These are phyloP conservation scores for Bidens hawaiensis DNA, from an alignment of 140 eudicot genomes.

Conservation along the genomic window DNA sequence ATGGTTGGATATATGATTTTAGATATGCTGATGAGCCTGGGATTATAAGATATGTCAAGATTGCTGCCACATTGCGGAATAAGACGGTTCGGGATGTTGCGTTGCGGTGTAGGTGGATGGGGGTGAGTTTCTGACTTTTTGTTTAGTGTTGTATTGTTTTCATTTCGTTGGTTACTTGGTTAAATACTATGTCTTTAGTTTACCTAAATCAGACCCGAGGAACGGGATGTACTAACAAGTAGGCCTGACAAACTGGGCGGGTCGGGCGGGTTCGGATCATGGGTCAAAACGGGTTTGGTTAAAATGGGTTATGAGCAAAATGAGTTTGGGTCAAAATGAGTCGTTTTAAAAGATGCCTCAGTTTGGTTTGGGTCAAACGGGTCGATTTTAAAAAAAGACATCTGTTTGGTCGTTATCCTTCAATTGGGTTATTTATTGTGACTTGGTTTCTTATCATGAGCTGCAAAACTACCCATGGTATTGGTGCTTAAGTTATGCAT, in stretches of 20 bases:
- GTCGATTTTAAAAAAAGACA: too few species aligned
- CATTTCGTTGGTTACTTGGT: background rate
- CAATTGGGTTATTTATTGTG: background rate
- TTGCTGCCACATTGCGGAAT: slow-evolving; percentile 65
- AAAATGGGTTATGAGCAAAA: too few species aligned
- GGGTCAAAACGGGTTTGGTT: too few species aligned
- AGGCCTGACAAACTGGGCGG: too few species aligned
- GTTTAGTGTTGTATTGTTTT: background rate
- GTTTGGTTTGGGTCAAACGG: too few species aligned
- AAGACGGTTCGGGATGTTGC: slow-evolving; percentile 96
- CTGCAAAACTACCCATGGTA: background rate
- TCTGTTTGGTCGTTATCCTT: background rate
- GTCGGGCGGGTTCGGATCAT: too few species aligned
- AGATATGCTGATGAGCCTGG: slow-evolving; percentile 68
- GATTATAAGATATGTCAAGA: slow-evolving; percentile 68
- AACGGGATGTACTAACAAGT: background rate
- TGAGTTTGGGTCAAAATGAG: too few species aligned
- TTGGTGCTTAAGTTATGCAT: background rate
- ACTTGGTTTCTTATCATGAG: background rate
- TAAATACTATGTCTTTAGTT: background rate
- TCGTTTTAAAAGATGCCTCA: too few species aligned
- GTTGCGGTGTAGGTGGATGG: slow-evolving; percentile 74
- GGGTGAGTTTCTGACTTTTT: slow-evolving; percentile 48
- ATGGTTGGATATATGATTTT: background rate
- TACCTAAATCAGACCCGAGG: background rate